Percentiles rank a stretch among this genome's conserved stretches.
Conservation (phyloP, 2,329 filamentous ascomycete genomes). For the Claviceps sp. region DNA sequence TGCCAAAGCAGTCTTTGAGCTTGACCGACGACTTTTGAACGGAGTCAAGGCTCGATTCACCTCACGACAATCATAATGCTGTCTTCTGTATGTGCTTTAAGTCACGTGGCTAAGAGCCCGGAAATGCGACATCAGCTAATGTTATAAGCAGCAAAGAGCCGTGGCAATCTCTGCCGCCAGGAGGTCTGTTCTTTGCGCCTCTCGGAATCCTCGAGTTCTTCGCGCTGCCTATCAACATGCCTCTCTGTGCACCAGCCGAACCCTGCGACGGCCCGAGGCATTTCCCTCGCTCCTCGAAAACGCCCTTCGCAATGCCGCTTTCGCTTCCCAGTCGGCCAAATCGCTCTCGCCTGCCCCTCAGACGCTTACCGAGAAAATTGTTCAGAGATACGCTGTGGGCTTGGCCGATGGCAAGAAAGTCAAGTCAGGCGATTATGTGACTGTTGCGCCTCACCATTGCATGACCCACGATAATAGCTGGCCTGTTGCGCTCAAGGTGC, state of each 20-base stretch:
- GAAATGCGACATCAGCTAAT: neutral
- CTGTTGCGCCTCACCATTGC: conserved; percentile 52
- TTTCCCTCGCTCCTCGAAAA: conserved; percentile 54
- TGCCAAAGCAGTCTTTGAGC: neutral
- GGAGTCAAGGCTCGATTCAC: neutral
- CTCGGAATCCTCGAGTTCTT: neutral
- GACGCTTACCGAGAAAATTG: conserved; percentile 74
- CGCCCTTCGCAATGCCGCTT: conserved; percentile 28
- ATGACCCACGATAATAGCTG: conserved; percentile 84
- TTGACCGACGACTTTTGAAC: neutral
- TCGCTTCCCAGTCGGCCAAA: conserved; percentile 38
- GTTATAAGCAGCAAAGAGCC: neutral
- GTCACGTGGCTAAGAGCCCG: neutral
- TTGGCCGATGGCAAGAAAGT: conserved; percentile 64
- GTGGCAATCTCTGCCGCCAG: neutral
- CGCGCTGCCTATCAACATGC: neutral
- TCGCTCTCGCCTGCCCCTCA: conserved; percentile 10
- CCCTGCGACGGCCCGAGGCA: conserved; percentile 21
- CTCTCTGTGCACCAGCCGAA: neutral
- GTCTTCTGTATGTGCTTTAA: neutral
- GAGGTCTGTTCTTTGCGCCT: neutral
- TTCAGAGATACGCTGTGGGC: conserved; percentile 68
- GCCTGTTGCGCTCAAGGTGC: conserved; percentile 63
- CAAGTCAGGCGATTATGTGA: conserved; percentile 72
- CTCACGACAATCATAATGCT: neutral